Evolutionary conservation across 2,329 filamentous ascomycete species (phyloP).

Genomic region (Fusarium oxysporum): DNA sequence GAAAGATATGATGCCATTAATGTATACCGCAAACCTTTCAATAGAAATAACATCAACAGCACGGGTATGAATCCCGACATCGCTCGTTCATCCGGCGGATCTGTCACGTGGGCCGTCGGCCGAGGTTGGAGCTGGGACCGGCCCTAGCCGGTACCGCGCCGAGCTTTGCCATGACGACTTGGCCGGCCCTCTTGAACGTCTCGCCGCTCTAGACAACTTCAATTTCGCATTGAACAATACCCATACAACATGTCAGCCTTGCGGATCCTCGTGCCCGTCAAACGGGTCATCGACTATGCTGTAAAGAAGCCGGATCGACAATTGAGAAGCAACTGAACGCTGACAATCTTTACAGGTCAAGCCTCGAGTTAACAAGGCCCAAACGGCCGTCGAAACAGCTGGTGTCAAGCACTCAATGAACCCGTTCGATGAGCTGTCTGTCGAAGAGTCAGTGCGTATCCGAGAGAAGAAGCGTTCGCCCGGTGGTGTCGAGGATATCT

Average conservation of each 20-base stretch:
- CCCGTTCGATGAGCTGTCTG: conserved; percentile 97
- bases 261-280: conserved; percentile 82
- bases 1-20: too few relatives aligned
- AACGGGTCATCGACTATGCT: conserved; percentile 89
- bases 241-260: conserved; percentile 67
- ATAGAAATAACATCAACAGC: background rate
- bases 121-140: conserved; percentile 58
- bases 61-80: conserved; percentile 24
- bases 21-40: background rate
- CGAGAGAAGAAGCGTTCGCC: conserved; percentile 84
- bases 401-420: conserved; percentile 99
- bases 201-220: conserved; percentile 37
- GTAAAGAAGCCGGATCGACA: conserved; percentile 58
- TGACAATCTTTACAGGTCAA: conserved; percentile 64
- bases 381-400: conserved; percentile 89
- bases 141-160: conserved; percentile 56
- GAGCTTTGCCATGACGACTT: conserved; percentile 46
- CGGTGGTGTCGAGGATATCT: conserved; percentile 87
- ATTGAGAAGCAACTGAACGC: conserved; percentile 8
- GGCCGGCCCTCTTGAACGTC: conserved; percentile 33
- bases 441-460: conserved; percentile 95
- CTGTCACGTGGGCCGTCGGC: conserved; percentile 53
- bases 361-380: conserved; percentile 75
- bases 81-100: conserved; percentile 27
- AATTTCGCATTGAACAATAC: conserved; percentile 43